Base-by-base conservation (phyloP, 2,329 filamentous ascomycete species). In the Colletotrichum musae region DNA sequence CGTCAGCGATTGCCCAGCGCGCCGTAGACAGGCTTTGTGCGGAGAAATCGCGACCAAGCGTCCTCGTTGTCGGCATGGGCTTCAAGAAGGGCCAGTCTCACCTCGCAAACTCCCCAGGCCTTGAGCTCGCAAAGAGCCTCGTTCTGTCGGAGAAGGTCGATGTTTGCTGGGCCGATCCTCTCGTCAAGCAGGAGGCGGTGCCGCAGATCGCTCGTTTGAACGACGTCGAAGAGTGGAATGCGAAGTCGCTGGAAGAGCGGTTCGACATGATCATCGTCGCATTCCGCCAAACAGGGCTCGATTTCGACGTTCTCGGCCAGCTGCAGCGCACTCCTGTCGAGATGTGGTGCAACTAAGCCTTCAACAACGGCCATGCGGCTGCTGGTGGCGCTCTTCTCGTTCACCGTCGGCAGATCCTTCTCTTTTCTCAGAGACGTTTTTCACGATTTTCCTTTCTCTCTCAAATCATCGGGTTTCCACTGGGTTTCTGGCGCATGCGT, bases 1-100 rank as follows among this genome's bases (percentile, higher is more conserved):
- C 85, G 0, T 77, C 75, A 1, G 73, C 75, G 1, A 78, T 85
- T 13, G 83, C 80, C 1, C 74, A 78, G 18, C 77, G 79, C 39
- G 75, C 78, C 39, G 75, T 85, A 10, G 73, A 77, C 6, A 66
- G 70, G 13, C 74, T 84, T 16, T 74, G 73, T 57, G 43, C 65
- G 0, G 61, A 73, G 39, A 58, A 65, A 1, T 32, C 39, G 10
- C 70, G 70, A 21, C 79, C 78, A 1, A 75, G 76, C 13, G 77
- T 85, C 1, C 76, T 86, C 1, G 81, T 86, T 4, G 83, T 83
- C 0, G 85, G 85, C 0, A 78, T 86, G 47, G 85, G 84, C 4
- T 87, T 87, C 77, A 87, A 87, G 74, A 74, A 78, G 6, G 85
- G 85, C 3, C 85, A 87, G 71, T 80, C 82, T 0, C 80, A 83